These are phyloP conservation scores for Pichia sp. DNA, from an alignment of 1,139 yeast genomes.

Conservation along the genomic window DNA sequence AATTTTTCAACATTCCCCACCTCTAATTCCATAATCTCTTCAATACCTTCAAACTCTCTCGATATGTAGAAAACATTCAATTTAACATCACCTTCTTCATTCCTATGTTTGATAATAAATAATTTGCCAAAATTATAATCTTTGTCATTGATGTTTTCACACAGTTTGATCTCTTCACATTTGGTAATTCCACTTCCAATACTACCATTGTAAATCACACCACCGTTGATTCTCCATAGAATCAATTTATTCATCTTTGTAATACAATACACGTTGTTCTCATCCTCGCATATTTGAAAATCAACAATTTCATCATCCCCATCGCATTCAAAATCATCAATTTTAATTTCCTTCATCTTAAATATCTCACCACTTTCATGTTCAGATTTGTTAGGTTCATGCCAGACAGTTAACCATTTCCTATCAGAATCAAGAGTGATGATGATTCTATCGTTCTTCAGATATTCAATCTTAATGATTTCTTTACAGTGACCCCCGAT, in stretches of 20 bases:
- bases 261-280: slow-evolving; percentile 51
- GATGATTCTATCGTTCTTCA: slow-evolving; percentile 51
- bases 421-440: slow-evolving; percentile 53
- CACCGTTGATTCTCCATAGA: slow-evolving; percentile 58
- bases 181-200: neutral
- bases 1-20: neutral
- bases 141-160: slow-evolving; percentile 19
- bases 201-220: slow-evolving; percentile 18
- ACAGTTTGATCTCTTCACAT: slow-evolving; percentile 23
- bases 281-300: slow-evolving; percentile 49
- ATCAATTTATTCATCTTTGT: slow-evolving; percentile 30
- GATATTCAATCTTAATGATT: slow-evolving; percentile 42
- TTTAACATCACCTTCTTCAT: neutral
- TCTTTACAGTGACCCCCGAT: slow-evolving; percentile 50
- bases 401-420: slow-evolving; percentile 25
- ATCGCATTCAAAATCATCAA: neutral
- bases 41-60: neutral
- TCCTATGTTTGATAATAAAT: neutral
- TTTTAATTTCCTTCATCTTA: slow-evolving; percentile 45
- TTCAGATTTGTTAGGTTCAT: slow-evolving; percentile 50
- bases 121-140: slow-evolving; percentile 14
- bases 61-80: slow-evolving; percentile 1
- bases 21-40: slow-evolving; percentile 2
- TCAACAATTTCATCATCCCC: slow-evolving; percentile 19
- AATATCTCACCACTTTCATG: slow-evolving; percentile 44